Percentiles rank a stretch among this genome's conserved stretches.
phyloP scores from a whole-genome alignment of 495 filamentous ascomycete genomes.

The Aspergillus olivimuriae region DNA sequence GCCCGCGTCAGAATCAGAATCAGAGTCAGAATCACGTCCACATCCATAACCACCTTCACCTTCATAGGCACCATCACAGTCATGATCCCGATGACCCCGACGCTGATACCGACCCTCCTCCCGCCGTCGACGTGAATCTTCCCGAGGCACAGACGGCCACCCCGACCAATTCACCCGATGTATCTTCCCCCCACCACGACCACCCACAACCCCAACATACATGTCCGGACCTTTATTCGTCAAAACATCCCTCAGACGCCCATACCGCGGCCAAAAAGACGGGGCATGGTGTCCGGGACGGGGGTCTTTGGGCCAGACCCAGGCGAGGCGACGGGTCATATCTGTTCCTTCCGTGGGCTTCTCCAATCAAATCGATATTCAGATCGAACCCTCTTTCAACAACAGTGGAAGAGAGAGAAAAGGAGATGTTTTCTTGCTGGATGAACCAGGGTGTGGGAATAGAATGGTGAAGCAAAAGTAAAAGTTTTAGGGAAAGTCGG shows the following conservation, averaged over 20 bases:
- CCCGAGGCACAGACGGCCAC: not conserved
- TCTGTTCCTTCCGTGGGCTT: no score
- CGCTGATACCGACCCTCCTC: no score
- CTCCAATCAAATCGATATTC: no score
- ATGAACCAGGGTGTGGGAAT: no score
- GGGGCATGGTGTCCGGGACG: slow-evolving; percentile 31
- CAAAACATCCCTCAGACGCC: slow-evolving; percentile 33
- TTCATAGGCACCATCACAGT: not conserved
- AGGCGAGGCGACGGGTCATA: slow-evolving; percentile 18
- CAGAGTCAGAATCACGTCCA: not conserved
- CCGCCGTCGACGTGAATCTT: not conserved
- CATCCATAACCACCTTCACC: not conserved
- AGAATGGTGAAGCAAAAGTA: no score
- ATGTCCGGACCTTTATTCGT: slow-evolving; percentile 39
- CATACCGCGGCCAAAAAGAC: slow-evolving; percentile 23
- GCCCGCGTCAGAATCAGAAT: no score
- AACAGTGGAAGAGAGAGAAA: no score
- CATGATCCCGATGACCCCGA: no score
- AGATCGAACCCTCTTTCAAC: no score
- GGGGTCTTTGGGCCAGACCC: slow-evolving; percentile 39
- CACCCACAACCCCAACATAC: slow-evolving; percentile 23
- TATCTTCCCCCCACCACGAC: not conserved
- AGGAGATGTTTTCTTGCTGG: no score
- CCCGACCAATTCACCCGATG: not conserved
- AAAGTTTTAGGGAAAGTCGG: no score